Base-by-base conservation (phyloP, 2,329 filamentous ascomycete genomes). In the Byssothecium circinans region DNA sequence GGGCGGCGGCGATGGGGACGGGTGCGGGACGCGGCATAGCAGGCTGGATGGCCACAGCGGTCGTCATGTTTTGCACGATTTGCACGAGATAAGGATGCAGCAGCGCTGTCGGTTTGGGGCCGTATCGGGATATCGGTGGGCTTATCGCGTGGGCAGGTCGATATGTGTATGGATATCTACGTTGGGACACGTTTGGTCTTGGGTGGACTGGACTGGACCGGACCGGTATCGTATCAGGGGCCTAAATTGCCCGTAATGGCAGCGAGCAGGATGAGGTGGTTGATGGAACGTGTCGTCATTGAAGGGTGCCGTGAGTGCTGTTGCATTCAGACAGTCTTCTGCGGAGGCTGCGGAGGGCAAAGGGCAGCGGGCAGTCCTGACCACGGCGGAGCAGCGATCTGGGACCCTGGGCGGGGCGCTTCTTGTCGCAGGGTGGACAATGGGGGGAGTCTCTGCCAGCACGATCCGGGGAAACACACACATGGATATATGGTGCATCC, bases 21-120 rank as follows among this genome's bases (percentile, higher is more conserved):
- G 75, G 71, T 49, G 68, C 69, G 43, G 75, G 70, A 61, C 75
- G 74, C 60, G 66, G 60, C 61, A 65, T 64, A 64, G 75, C 66
- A 51, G 74, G 73, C 57, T 75, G 75, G 58, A 76, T 73, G 14
- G 75, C 72, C 59, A 78, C 72, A 55, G 71, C 74, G 49, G 75
- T 73, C 58, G 75, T 74, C 75, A 78, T 77, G 62, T 67, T 58
- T 54, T 44, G 57, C 50, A 46, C 53, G 56, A 49, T 52, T 47
- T 25, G 41, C 52, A 20, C 41, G 51, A 61, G 64, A 67, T 67
- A 67, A 65, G 62, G 58, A 35, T 47, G 41, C 41, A 43, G 52
- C 45, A 56, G 37, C 50, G 52, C 47, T 56, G 56, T 47, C 45
- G 52, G 48, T 49, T 44, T 48, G 53, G 61, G 50, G 54, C 66